Evolutionary conservation across 805 yeast genomes (phyloP), one percentile per base, ranked within the genome.

Genomic region (Teunomyces atbi): DNA sequence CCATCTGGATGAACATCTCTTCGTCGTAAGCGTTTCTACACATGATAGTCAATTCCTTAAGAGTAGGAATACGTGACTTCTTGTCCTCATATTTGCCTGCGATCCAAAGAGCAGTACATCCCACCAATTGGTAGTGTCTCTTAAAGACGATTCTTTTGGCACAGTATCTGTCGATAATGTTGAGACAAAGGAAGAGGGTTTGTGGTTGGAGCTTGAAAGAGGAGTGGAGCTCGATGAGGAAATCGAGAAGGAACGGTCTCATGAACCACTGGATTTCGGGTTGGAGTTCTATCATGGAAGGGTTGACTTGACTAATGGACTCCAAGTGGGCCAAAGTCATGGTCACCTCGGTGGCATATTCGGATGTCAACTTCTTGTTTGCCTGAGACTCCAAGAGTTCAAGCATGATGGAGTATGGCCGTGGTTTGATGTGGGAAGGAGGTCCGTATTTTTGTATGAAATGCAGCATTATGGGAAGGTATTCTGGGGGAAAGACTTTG

Each of bases 21-120:
- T 73, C 78, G 47, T 79, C 84, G 55, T 79, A 80, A 13, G 81
- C 82, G 55, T 74, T 76, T 39, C 83, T 70, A 52, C 83, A 79
- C 83, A 80, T 78, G 46, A 74, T 62, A 8, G 77, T 65, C 51
- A 80, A 64, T 54, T 80, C 84, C 41, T 73, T 67, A 42, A 80
- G 65, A 2, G 81, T 77, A 19, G 84, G 84, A 4, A 80, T 82
- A 45, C 84, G 65, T 41, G 74, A 69, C 60, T 80, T 80, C 56
- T 80, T 80, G 56, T 80, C 84, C 58, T 80, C 84, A 58, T 79
- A 80, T 57, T 72, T 71, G 38, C 69, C 73, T 21, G 78, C 76
- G 38, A 74, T 71, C 76, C 74, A 74, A 42, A 70, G 67, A 16
- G 76, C 76, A 28, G 75, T 73, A 57, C 75, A 73, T 4, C 75